Evolutionary conservation across 768 basidiomycete species (phyloP), one percentile per base, ranked within the genome.

Genomic region (Clavulina sp.): DNA sequence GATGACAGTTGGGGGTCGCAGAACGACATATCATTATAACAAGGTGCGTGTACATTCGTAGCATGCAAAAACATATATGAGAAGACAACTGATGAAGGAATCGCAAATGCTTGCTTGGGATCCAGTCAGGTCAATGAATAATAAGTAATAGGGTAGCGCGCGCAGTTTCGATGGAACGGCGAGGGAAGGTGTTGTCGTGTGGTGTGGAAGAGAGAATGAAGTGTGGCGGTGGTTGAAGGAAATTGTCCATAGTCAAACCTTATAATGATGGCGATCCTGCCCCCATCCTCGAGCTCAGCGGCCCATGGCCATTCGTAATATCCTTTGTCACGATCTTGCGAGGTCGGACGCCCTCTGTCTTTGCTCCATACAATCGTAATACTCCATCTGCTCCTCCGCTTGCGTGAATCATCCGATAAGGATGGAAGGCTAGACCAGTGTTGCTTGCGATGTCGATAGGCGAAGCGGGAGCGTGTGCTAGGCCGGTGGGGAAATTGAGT

Each of bases 341-440:
- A n/a, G n/a, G 34, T 7, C 34, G 34, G 9, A 38, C 34, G 34
- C 7, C 34, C 34, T 38, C 34, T 38, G 34, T 7, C 34, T 53
- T 29, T 38, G 52, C 6, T 38, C 52, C 48, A 50, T 7, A 28
- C 16, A 60, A 26, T 21, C 59, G 54, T 18, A 62, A 54, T 7
- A 63, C 70, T 16, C 85, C 84, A 62, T 88, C 84, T 48, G 80
- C 73, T 41, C 75, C 74, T 5, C 84, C 84, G 16, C 80, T 62
- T 18, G 76, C 82, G 58, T 77, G 83, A 56, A 89, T 62, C 87
- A 89, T 88, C 63, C 91, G 84, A 55, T 76, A 71, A 9, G 87
- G 86, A 61, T 91, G 87, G 72, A 89, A 91, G 1, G 73, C 69
- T 48, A 88, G 66, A 29, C 81, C 78, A 41, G 75, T 78, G 52